Conservation (phyloP, 2,329 filamentous ascomycete genomes). For the Aureobasidium subglaciale region DNA sequence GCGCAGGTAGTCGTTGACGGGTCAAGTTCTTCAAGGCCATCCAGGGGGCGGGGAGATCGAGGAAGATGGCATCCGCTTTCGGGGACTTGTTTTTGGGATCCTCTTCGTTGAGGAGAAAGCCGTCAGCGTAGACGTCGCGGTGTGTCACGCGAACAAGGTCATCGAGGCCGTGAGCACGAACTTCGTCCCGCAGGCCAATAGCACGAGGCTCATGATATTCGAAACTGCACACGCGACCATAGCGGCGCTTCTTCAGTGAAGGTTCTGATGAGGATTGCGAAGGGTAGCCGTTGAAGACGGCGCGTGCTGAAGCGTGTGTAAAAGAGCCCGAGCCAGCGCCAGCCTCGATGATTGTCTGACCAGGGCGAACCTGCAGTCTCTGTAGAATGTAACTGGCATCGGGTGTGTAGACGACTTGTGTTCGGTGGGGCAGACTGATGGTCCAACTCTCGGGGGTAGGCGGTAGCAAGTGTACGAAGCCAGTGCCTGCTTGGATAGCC, state of each 20-base stretch:
- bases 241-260: constrained; percentile 28
- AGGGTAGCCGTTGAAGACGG: constrained; percentile 67
- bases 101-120: constrained; percentile 51
- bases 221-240: constrained; percentile 71
- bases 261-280: constrained; percentile 20
- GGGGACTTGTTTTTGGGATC: constrained; percentile 33
- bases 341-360: constrained; percentile 68
- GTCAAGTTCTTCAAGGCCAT: constrained; percentile 70
- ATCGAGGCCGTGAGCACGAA: constrained; percentile 59
- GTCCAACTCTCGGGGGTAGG: constrained; percentile 82
- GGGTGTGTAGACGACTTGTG: constrained; percentile 79
- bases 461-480: constrained; percentile 71
- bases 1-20: constrained; percentile 31
- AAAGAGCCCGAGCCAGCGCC: constrained; percentile 79
- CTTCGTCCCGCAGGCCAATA: constrained; percentile 60
- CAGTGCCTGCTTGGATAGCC: constrained; percentile 50
- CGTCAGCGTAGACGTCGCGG: constrained; percentile 69
- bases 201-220: constrained; percentile 72
- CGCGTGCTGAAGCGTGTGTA: constrained; percentile 68
- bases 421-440: constrained; percentile 68
- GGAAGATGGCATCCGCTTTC: constrained; percentile 63
- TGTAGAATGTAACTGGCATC: constrained; percentile 82
- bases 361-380: constrained; percentile 65
- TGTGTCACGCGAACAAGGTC: constrained; percentile 65
- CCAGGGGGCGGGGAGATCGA: constrained; percentile 78